phyloP scores from a whole-genome alignment of 768 basidiomycete species.

The Dacryopinax primogenitus region DNA sequence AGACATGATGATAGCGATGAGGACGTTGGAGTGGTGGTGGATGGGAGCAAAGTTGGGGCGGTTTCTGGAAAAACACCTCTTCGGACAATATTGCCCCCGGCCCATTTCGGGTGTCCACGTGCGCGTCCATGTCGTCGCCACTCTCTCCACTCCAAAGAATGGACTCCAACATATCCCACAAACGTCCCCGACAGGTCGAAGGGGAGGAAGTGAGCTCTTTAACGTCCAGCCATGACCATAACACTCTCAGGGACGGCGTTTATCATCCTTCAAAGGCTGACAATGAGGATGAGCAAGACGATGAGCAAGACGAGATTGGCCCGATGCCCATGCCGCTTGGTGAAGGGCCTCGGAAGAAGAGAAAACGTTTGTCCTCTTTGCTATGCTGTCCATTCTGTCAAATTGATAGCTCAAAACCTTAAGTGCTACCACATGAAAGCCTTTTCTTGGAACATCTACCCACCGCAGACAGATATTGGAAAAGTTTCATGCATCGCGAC shows the following conservation, averaged over 20 bases:
- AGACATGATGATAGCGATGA: slow-evolving; percentile 43
- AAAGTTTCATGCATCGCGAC: slow-evolving; percentile 97
- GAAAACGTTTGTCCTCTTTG: slow-evolving; percentile 49
- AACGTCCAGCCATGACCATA: too few relatives aligned
- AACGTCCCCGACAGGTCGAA: slow-evolving; percentile 45
- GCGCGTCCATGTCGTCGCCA: neutral
- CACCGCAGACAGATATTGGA: slow-evolving; percentile 82
- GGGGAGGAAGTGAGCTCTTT: slow-evolving; percentile 18
- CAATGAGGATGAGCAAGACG: slow-evolving; percentile 33
- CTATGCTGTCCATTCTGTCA: slow-evolving; percentile 12
- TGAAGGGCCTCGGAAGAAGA: slow-evolving; percentile 51
- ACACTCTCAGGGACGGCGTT: too few relatives aligned
- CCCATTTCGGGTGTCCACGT: neutral
- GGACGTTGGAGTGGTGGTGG: neutral
- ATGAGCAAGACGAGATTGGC: slow-evolving; percentile 68
- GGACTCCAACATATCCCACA: slow-evolving; percentile 25
- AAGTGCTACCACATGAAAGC: slow-evolving; percentile 86
- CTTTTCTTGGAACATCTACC: slow-evolving; percentile 89
- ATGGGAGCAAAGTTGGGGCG: slow-evolving; percentile 7
- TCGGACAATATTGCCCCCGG: neutral
- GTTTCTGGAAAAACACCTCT: neutral
- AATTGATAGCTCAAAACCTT: slow-evolving; percentile 18
- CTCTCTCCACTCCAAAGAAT: neutral
- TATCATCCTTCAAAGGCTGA: too few relatives aligned
- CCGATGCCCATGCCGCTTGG: slow-evolving; percentile 72